These are phyloP conservation scores for Parastagonospora avenae DNA, from an alignment of 2,329 filamentous ascomycete genomes.

Conservation along the genomic window DNA sequence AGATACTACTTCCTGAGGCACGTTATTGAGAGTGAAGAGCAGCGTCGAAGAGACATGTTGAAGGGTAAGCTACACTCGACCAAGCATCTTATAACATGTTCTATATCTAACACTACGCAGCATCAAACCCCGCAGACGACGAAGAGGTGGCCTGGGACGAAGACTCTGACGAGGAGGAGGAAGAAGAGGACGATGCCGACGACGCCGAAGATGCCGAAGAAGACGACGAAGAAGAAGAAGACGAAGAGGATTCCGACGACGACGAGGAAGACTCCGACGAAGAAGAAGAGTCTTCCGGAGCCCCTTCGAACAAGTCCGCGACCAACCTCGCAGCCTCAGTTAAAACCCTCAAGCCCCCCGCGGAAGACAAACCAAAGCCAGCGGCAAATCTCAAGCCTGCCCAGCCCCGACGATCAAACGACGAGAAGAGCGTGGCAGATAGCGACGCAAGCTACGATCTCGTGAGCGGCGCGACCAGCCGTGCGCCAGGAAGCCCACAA, in stretches of 20 bases:
- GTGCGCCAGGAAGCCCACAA: slow-evolving; percentile 71
- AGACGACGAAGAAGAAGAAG: slow-evolving; percentile 24
- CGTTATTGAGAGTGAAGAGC: slow-evolving; percentile 91
- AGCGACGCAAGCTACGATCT: slow-evolving; percentile 97
- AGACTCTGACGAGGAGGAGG: slow-evolving; percentile 62
- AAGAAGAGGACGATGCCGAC: slow-evolving; percentile 25
- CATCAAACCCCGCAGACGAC: slow-evolving; percentile 72
- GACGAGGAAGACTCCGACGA: slow-evolving; percentile 8
- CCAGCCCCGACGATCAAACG: slow-evolving; percentile 69
- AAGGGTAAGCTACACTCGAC: slow-evolving; percentile 69
- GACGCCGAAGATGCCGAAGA: slow-evolving; percentile 15
- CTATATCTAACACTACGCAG: slow-evolving; percentile 16
- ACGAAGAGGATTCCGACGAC: slow-evolving; percentile 14
- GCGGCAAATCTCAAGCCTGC: slow-evolving; percentile 60
- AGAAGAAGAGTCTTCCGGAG: slow-evolving; percentile 1
- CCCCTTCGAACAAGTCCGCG: slow-evolving; percentile 60
- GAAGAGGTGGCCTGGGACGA: slow-evolving; percentile 74
- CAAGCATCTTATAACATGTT: neutral
- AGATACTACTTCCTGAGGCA: slow-evolving; percentile 94
- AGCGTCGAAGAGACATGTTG: slow-evolving; percentile 82
- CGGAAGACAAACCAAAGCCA: slow-evolving; percentile 6
- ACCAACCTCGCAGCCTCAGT: slow-evolving; percentile 35
- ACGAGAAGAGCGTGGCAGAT: slow-evolving; percentile 79
- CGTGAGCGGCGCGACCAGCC: slow-evolving; percentile 75
- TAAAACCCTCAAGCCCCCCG: slow-evolving; percentile 43